Percentiles rank a stretch among this genome's conserved stretches.
These are phyloP conservation scores for Hyphodiscus sp. DNA, from an alignment of 2,329 filamentous ascomycete genomes.

Conservation along the genomic window DNA sequence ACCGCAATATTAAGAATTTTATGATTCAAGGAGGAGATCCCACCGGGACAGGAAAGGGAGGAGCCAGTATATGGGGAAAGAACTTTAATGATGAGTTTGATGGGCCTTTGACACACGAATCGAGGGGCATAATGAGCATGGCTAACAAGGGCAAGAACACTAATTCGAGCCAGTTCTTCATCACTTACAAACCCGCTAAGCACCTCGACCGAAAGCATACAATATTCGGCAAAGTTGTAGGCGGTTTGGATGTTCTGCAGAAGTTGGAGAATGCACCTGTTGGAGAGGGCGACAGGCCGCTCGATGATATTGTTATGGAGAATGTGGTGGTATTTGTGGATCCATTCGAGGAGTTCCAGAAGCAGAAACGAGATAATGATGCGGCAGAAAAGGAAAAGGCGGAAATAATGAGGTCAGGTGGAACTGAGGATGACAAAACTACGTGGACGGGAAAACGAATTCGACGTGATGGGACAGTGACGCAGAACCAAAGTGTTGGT, in stretches of 20 bases:
- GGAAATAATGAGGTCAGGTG: constrained; percentile 57
- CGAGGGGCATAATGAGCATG: constrained; percentile 80
- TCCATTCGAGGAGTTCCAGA: constrained; percentile 89
- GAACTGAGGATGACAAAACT: constrained; percentile 78
- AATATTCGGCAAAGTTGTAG: constrained; percentile 84
- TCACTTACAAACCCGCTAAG: constrained; percentile 76
- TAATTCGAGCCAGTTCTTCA: constrained; percentile 92
- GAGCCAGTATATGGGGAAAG: constrained; percentile 86
- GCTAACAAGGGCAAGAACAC: constrained; percentile 98
- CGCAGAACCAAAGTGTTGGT: constrained; percentile 36
- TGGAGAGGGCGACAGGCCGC: constrained; percentile 68
- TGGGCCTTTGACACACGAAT: constrained; percentile 76
- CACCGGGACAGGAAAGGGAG: constrained; percentile 85
- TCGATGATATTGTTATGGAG: constrained; percentile 72
- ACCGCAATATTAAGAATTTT: constrained; percentile 90
- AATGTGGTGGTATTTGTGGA: constrained; percentile 85
- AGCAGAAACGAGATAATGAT: constrained; percentile 62
- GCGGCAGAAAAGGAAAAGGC: constrained; percentile 50
- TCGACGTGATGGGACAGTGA: constrained; percentile 56
- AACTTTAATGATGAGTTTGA: constrained; percentile 93
- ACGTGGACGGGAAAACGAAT: constrained; percentile 97
- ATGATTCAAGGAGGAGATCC: constrained; percentile 98
- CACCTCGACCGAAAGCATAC: constrained; percentile 95
- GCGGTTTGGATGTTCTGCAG: constrained; percentile 63
- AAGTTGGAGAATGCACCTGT: constrained; percentile 72